Conservation (phyloP, 2,329 filamentous ascomycete genomes). For the Sordariomycetes sp. region DNA sequence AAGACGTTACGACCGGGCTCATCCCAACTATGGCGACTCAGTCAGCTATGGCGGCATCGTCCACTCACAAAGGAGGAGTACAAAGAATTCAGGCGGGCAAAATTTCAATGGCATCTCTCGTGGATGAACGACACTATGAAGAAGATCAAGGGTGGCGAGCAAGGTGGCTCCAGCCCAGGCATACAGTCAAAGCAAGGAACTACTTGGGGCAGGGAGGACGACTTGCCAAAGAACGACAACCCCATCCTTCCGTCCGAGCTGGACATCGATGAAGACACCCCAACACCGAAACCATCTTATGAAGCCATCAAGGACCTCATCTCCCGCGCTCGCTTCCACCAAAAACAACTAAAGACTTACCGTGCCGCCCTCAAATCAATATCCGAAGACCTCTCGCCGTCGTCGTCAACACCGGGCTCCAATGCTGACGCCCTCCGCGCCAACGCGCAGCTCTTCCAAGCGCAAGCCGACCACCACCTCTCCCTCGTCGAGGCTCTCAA, state of each 20-base stretch:
- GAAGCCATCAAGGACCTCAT: no score
- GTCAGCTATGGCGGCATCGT: slow-evolving; percentile 2
- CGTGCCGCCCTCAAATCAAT: no score
- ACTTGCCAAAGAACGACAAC: no score
- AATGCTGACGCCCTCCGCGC: no score
- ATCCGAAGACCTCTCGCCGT: no score
- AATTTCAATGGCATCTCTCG: background rate
- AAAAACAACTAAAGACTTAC: no score
- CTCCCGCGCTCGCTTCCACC: no score
- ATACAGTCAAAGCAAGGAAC: background rate
- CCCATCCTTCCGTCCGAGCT: no score
- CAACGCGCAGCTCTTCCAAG: background rate
- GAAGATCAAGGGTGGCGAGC: slow-evolving; percentile 1
- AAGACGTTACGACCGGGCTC: slow-evolving; percentile 21
- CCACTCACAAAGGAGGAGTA: slow-evolving; percentile 3
- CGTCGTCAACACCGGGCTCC: no score
- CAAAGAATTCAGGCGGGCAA: slow-evolving; percentile 1
- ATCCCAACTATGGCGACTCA: slow-evolving; percentile 15
- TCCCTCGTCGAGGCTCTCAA: background rate
- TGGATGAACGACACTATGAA: slow-evolving; percentile 7
- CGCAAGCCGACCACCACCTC: slow-evolving; percentile 2
- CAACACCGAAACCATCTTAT: no score
- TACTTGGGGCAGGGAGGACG: background rate
- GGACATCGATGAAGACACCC: no score
- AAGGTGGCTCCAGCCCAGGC: no score